phyloP scores from a whole-genome alignment of 192 early-diverging fungal genomes.

The Backusella parvicylindrica region DNA sequence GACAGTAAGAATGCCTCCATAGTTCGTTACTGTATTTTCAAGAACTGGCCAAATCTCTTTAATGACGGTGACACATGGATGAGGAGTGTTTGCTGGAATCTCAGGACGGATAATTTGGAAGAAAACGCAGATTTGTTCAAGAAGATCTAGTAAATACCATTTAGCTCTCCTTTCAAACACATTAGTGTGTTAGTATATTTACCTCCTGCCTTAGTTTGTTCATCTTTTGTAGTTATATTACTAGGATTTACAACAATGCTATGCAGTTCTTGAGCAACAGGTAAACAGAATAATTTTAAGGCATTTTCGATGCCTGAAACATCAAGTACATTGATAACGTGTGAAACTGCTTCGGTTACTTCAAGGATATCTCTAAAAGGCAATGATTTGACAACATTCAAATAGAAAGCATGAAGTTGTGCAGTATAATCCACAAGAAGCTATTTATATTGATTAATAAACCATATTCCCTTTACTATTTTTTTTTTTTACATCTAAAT shows the following conservation, averaged over 20 bases:
- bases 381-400: conserved; percentile 64
- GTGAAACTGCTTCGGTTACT: conserved; percentile 85
- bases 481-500: background rate
- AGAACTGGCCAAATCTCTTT: conserved; percentile 74
- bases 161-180: background rate
- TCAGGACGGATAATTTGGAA: conserved; percentile 53
- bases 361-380: conserved; percentile 69
- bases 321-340: conserved; percentile 82
- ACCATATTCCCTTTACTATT: background rate
- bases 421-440: conserved; percentile 72
- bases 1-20: conserved; percentile 43
- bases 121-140: conserved; percentile 63
- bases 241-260: conserved; percentile 47
- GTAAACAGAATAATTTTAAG: conserved; percentile 70
- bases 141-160: conserved; percentile 23
- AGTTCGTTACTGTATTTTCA: conserved; percentile 50
- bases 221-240: conserved; percentile 32
- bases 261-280: conserved; percentile 71
- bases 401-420: conserved; percentile 83
- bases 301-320: conserved; percentile 50
- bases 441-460: conserved; percentile 33
- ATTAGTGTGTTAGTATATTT: conserved; percentile 6
- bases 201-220: conserved; percentile 33
- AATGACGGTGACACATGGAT: conserved; percentile 67
- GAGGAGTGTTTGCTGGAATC: conserved; percentile 39